These are phyloP conservation scores for Brassica incana DNA, from an alignment of 345 rosid genomes.

Conservation along the genomic window DNA sequence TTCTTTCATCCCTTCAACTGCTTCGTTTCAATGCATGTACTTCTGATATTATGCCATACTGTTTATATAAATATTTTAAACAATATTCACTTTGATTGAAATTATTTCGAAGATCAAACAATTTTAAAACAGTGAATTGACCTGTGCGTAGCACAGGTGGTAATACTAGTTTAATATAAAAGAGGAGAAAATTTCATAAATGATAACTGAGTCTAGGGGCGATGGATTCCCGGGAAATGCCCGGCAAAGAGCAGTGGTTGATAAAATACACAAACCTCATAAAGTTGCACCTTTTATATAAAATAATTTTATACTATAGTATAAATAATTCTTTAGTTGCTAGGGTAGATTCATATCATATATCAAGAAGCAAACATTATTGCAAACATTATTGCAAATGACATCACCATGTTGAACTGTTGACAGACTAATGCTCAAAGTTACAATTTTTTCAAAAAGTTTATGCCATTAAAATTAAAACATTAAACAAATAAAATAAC, in stretches of 20 bases:
- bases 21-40: too few species aligned
- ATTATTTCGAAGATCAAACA: background rate
- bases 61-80: too few species aligned
- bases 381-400: constrained; percentile 18
- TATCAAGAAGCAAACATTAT: constrained; percentile 12
- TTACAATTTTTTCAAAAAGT: background rate
- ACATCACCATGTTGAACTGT: constrained; percentile 29
- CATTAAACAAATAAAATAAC: background rate
- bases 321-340: background rate
- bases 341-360: background rate
- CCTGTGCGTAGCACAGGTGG: background rate
- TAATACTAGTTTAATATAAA: background rate
- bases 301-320: background rate
- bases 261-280: constrained; percentile 24
- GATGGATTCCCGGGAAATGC: constrained; percentile 28
- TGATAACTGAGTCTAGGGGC: constrained; percentile 8
- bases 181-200: background rate
- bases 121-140: too few species aligned
- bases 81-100: background rate
- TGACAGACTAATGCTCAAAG: background rate
- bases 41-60: background rate
- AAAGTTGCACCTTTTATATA: background rate
- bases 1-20: too few species aligned
- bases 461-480: background rate
- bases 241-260: constrained; percentile 37